Percentiles rank a stretch among this genome's conserved stretches.
Conservation (phyloP, 805 yeast species). For the Isabelozyma heimii region DNA sequence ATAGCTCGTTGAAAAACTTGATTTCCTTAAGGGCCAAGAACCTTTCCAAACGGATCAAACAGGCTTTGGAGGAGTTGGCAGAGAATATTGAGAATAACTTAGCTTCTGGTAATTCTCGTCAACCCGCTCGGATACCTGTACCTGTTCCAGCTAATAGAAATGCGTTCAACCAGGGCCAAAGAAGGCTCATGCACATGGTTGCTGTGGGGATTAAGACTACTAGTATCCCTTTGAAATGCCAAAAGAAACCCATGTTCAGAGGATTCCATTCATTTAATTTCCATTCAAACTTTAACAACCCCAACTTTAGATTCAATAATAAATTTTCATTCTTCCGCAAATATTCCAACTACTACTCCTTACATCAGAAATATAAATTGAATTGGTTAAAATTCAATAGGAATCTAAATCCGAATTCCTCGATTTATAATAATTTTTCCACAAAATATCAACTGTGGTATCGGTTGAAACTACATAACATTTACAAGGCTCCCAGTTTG, state of each 20-base stretch:
- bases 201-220: not conserved
- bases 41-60: conserved; percentile 46
- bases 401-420: not conserved
- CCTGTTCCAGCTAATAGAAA: conserved; percentile 36
- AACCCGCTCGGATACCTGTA: conserved; percentile 13
- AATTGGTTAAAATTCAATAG: not conserved
- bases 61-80: conserved; percentile 47
- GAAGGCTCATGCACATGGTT: not conserved
- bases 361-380: not conserved
- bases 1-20: conserved; percentile 36
- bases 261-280: not conserved
- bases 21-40: conserved; percentile 41
- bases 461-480: not conserved
- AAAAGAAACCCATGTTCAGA: not conserved
- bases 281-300: not conserved
- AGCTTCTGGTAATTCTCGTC: conserved; percentile 6
- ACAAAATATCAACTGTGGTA: not conserved
- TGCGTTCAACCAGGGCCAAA: not conserved
- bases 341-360: not conserved
- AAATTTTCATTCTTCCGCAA: not conserved
- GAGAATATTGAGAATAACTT: conserved; percentile 23
- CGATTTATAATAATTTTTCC: not conserved
- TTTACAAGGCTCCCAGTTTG: not conserved
- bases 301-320: not conserved
- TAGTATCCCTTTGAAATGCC: not conserved